A percentile compares a stretch with the other conserved stretches of the same genome.
Conservation (phyloP, 2,329 filamentous ascomycete genomes). For the Lasiodiplodia sp. region DNA sequence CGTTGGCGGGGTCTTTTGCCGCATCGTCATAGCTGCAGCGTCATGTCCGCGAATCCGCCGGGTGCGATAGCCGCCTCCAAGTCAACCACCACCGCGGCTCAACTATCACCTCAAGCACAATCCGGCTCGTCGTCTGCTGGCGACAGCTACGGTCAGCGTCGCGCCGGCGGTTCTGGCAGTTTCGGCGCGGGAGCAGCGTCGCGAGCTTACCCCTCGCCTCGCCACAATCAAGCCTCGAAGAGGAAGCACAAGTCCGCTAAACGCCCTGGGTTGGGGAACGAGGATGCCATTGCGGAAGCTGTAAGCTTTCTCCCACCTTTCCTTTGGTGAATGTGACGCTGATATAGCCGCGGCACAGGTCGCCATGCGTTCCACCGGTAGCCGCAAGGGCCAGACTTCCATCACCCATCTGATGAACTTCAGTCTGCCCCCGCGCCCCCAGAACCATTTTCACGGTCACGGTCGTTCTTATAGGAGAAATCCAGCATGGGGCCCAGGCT, state of each 20-base stretch:
- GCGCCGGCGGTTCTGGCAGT: conserved; percentile 48
- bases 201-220: conserved; percentile 58
- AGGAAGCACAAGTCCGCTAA: conserved; percentile 86
- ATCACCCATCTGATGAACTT: conserved; percentile 98
- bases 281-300: conserved; percentile 86
- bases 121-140: conserved; percentile 51
- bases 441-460: conserved; percentile 62
- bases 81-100: conserved; percentile 45
- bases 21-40: conserved; percentile 28
- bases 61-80: conserved; percentile 51
- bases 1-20: conserved; percentile 11
- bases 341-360: conserved; percentile 49
- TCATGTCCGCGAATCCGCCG: conserved; percentile 55
- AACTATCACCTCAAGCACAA: conserved; percentile 53
- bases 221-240: conserved; percentile 77
- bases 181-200: conserved; percentile 48
- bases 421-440: conserved; percentile 76
- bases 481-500: conserved; percentile 83
- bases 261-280: conserved; percentile 75
- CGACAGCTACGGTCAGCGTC: conserved; percentile 53
- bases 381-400: conserved; percentile 89
- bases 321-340: neutral
- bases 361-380: conserved; percentile 69
- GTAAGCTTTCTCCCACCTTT: conserved; percentile 57
- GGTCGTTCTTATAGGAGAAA: conserved; percentile 64